These are phyloP conservation scores for Bolboschoenoplectus hybrid DNA, from an alignment of 202 grass and related monocot genomes.

Conservation along the genomic window DNA sequence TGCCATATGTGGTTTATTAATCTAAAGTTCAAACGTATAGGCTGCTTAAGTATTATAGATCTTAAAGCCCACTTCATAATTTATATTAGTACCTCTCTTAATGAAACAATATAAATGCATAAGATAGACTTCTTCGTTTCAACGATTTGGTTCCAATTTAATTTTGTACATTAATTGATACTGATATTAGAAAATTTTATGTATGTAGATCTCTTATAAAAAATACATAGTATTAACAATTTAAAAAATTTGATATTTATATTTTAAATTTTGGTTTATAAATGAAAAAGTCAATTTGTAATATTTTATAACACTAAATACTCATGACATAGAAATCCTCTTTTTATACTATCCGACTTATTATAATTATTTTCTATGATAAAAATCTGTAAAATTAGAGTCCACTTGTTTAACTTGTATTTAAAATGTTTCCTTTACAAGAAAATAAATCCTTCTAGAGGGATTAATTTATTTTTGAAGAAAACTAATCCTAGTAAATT, in stretches of 20 bases:
- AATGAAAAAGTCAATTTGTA: too few species aligned
- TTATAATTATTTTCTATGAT: neutral
- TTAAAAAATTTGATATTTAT: too few species aligned
- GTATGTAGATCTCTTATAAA: too few species aligned
- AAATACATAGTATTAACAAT: too few species aligned
- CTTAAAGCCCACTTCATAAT: too few species aligned
- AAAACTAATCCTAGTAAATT: slow-evolving; percentile 5
- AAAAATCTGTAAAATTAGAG: neutral
- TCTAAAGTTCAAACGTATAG: too few species aligned
- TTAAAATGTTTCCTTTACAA: neutral
- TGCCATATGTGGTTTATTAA: too few species aligned
- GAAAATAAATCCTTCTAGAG: neutral
- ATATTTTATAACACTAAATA: too few species aligned
- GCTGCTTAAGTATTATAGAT: too few species aligned
- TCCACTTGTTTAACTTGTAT: neutral
- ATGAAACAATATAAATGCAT: neutral
- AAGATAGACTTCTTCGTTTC: neutral
- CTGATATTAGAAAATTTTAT: neutral
- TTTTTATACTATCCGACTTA: neutral
- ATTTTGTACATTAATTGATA: neutral
- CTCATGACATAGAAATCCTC: too few species aligned
- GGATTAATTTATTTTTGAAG: slow-evolving; percentile 9
- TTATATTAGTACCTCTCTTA: too few species aligned
- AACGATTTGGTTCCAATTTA: neutral
- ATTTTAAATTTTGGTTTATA: too few species aligned